Conservation (phyloP, 345 rosid species). For the Physaria fendleri region DNA sequence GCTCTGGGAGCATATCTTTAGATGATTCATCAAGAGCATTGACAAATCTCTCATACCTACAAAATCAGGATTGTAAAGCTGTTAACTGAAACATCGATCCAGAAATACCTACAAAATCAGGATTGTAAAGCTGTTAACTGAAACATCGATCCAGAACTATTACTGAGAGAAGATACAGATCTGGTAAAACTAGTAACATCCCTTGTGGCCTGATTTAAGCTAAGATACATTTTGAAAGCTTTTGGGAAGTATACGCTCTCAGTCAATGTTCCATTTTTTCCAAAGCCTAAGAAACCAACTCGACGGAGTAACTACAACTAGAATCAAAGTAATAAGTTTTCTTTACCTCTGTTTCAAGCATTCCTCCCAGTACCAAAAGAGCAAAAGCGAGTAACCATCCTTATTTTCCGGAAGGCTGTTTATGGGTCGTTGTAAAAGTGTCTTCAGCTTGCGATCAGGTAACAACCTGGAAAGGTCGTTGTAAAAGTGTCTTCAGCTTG, state of each 20-base stretch:
- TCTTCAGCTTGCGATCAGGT: constrained; percentile 93
- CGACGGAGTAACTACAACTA: not conserved
- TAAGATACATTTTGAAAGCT: not conserved
- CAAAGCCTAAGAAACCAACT: not conserved
- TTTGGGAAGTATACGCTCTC: not conserved
- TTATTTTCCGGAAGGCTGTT: constrained; percentile 66
- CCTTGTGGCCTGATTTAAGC: not conserved
- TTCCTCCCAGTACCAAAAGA: constrained; percentile 99
- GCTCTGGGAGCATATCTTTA: constrained; percentile 73
- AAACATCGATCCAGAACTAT: not conserved
- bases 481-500: constrained; percentile 86
- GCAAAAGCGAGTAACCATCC: constrained; percentile 88
- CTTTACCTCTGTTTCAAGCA: constrained; percentile 82
- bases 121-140: not conserved
- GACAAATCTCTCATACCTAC: constrained; percentile 83
- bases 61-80: constrained; percentile 11
- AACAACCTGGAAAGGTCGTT: constrained; percentile 69
- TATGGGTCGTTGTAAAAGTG: constrained; percentile 74
- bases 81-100: not conserved
- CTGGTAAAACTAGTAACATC: not conserved
- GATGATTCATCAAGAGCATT: constrained; percentile 88
- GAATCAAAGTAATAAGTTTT: not conserved
- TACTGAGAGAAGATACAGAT: not conserved
- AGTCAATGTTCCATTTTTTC: not conserved
- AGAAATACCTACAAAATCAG: constrained; percentile 34